Evolutionary conservation across 2,329 filamentous ascomycete genomes (phyloP).

Genomic region (Clonostachys sp.): DNA sequence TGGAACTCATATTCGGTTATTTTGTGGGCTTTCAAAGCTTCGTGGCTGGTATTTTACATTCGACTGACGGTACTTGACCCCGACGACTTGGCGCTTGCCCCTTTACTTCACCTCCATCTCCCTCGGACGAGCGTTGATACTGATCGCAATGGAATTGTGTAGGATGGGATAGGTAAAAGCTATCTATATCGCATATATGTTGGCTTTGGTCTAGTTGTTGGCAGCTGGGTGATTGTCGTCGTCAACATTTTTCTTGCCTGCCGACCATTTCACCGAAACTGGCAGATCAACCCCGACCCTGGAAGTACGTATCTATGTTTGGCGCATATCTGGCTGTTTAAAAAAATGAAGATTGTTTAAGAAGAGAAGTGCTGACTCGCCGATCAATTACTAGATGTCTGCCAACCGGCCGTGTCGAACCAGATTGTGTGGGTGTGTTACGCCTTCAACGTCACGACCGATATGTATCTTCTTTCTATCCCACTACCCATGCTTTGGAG

Average conservation of each 20-base stretch:
- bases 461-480: slow-evolving; percentile 54
- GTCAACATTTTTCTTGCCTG: slow-evolving; percentile 47
- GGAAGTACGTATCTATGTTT: slow-evolving; percentile 33
- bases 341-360: neutral
- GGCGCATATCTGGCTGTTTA: too few species aligned
- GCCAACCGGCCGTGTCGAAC: slow-evolving; percentile 45
- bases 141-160: too few species aligned
- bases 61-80: slow-evolving; percentile 35
- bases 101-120: too few species aligned
- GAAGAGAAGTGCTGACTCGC: neutral
- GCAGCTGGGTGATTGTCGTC: slow-evolving; percentile 43
- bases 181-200: slow-evolving; percentile 40
- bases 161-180: slow-evolving; percentile 11
- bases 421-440: slow-evolving; percentile 46
- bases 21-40: slow-evolving; percentile 51
- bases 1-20: slow-evolving; percentile 51
- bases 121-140: too few species aligned
- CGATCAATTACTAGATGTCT: slow-evolving; percentile 24
- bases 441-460: slow-evolving; percentile 48
- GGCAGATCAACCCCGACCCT: slow-evolving; percentile 56
- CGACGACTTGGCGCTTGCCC: slow-evolving; percentile 12
- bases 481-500: slow-evolving; percentile 46
- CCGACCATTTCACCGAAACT: slow-evolving; percentile 45
- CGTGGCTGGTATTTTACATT: slow-evolving; percentile 51
- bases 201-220: slow-evolving; percentile 41